Conservation (phyloP, 1,284 basidiomycete genomes). For the Pseudozyma sp. region DNA sequence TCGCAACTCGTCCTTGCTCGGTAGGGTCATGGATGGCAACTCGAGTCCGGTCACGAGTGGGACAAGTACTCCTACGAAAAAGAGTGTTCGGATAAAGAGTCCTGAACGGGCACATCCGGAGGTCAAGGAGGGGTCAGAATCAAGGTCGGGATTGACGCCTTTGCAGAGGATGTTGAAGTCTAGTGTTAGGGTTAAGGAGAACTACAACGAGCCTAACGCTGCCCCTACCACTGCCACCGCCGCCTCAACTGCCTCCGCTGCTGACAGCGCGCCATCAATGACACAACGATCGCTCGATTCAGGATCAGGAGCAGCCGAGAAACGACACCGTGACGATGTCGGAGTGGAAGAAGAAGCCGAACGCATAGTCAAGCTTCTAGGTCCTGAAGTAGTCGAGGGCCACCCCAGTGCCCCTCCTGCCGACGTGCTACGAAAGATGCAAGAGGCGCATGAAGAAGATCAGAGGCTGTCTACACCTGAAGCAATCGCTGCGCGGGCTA, state of each 20-base stretch:
- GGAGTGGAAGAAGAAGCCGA: conserved; percentile 65
- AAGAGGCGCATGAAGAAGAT: conserved; percentile 40
- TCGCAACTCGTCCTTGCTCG: conserved; percentile 12
- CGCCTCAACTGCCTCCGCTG: background rate
- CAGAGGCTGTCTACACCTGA: conserved; percentile 29
- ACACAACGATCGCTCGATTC: conserved; percentile 15
- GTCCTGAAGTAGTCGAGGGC: conserved; percentile 59
- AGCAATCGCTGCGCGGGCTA: conserved; percentile 31
- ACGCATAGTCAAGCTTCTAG: conserved; percentile 61
- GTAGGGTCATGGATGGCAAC: conserved; percentile 12
- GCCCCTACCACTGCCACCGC: background rate
- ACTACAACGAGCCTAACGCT: conserved; percentile 14
- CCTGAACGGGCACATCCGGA: conserved; percentile 43
- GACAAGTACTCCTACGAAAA: conserved; percentile 47
- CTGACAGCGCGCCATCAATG: background rate
- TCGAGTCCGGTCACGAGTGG: conserved; percentile 41
- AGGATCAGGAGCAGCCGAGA: conserved; percentile 39
- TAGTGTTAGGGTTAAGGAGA: conserved; percentile 44
- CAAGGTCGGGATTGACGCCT: conserved; percentile 22
- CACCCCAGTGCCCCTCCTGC: conserved; percentile 53
- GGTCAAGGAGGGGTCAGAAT: conserved; percentile 12
- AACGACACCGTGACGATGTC: conserved; percentile 54
- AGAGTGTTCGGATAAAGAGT: conserved; percentile 47
- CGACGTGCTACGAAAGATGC: conserved; percentile 43
- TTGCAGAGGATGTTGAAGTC: conserved; percentile 38